Conservation (phyloP, 164 flowering plant genomes). For the Berberis vulgaris region DNA sequence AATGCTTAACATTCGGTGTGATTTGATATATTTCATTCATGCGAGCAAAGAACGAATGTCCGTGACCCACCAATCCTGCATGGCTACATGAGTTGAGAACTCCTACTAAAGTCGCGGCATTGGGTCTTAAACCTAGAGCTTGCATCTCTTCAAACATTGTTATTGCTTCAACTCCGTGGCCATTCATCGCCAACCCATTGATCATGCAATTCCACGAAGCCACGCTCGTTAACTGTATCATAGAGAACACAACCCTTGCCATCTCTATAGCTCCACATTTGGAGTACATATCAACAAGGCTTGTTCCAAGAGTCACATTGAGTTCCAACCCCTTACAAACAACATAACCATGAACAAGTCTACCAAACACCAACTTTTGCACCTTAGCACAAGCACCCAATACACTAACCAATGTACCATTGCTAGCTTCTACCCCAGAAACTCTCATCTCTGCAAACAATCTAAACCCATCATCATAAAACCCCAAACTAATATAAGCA, state of each 20-base stretch:
- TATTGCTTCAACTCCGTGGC: constrained; percentile 5
- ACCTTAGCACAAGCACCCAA: constrained; percentile 12
- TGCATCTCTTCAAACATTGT: constrained; percentile 10
- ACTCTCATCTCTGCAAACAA: constrained; percentile 13
- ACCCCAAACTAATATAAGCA: constrained; percentile 5
- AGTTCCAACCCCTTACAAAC: constrained; percentile 11
- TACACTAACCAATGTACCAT: constrained; percentile 12
- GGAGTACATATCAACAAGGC: constrained; percentile 16
- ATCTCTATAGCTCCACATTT: constrained; percentile 17
- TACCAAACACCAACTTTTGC: constrained; percentile 11
- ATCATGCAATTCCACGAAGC: constrained; percentile 18
- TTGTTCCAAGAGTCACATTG: constrained; percentile 16
- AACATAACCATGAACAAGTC: constrained; percentile 10
- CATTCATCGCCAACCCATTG: constrained; percentile 15
- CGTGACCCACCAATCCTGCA: constrained; percentile 13
- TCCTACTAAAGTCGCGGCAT: constrained; percentile 12
- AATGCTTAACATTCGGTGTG: constrained; percentile 16
- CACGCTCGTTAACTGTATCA: constrained; percentile 9
- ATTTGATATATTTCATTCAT: constrained; percentile 9
- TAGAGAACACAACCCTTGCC: constrained; percentile 11
- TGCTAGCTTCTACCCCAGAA: constrained; percentile 10
- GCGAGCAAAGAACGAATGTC: constrained; percentile 3
- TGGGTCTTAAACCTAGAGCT: constrained; percentile 1
- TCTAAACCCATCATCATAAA: constrained; percentile 2
- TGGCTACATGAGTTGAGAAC: constrained; percentile 18